Percentiles rank a stretch among this genome's conserved stretches.
Evolutionary conservation across 2,329 filamentous ascomycete genomes (phyloP).

Genomic region (Penicillium sp.): DNA sequence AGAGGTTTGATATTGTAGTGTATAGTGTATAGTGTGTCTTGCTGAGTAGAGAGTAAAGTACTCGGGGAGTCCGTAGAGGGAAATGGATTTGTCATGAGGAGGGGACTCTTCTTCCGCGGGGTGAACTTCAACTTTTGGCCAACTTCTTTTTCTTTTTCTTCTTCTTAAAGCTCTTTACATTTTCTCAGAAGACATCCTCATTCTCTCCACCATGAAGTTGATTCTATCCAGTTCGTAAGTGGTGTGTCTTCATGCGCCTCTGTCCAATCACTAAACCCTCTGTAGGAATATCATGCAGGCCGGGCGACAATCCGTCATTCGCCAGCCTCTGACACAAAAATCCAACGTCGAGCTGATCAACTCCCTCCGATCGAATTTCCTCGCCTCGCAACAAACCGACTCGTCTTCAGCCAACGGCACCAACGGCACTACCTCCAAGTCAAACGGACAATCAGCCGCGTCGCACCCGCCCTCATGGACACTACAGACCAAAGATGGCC

Average conservation of each 20-base stretch:
- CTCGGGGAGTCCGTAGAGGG: too few species aligned
- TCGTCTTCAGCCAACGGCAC: too few species aligned
- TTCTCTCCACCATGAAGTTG: constrained; percentile 66
- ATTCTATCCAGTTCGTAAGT: constrained; percentile 81
- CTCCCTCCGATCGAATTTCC: constrained; percentile 78
- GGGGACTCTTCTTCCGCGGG: constrained; percentile 2
- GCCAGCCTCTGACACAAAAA: constrained; percentile 70
- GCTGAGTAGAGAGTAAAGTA: constrained; percentile 4
- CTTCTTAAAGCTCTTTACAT: neutral
- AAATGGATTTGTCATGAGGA: constrained; percentile 6
- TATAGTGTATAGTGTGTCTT: too few species aligned
- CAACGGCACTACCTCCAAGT: constrained; percentile 23
- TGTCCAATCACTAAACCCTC: constrained; percentile 1
- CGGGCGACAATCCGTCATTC: constrained; percentile 76
- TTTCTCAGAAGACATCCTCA: constrained; percentile 4
- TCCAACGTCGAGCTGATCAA: constrained; percentile 93
- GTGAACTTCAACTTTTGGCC: neutral
- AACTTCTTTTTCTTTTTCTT: neutral
- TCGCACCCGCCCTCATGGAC: constrained; percentile 59
- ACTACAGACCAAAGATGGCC: constrained; percentile 53
- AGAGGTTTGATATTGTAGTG: neutral
- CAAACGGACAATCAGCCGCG: constrained; percentile 13
- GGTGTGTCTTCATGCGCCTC: constrained; percentile 7
- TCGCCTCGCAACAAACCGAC: constrained; percentile 63
- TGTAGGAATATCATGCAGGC: constrained; percentile 76